Base-by-base conservation (phyloP, 768 basidiomycete species). In the Peribolospora baueri region DNA sequence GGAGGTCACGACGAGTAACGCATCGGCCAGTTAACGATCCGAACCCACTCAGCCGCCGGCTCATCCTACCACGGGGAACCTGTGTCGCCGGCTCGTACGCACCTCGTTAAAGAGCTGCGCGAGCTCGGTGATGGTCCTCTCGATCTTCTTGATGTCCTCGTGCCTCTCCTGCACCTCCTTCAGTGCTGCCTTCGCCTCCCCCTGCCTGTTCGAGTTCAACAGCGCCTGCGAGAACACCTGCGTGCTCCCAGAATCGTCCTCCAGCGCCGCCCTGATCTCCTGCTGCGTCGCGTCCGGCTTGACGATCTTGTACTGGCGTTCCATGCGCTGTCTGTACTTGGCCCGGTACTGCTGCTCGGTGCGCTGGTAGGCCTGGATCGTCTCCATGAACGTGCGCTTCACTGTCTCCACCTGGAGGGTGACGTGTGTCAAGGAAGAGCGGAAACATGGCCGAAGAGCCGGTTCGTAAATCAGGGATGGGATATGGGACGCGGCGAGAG, bases 131-230 rank as follows among this genome's bases (percentile, higher is more conserved):
- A 90, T 67, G 3, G 86, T 90, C 60, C 75, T 71, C 66, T 90
- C 85, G 64, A 90, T 84, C 63, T 75, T 77, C 60, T 75, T 74
- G 60, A 95, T 76, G 57, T 93, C 86, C 62, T 80, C 74, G 64
- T 90, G 85, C 42, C 88, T 75, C 56, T 82, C 78, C 65, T 90
- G 88, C 0, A 88, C 86, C 68, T 93, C 88, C 52, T 77, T 74
- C 66, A 81, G 85, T 0, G 83, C 87, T 48, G 75, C 74, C 50
- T 84, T 73, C 10, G 84, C 79, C 60, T 84, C 81, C 41, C 79
- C 83, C 66, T 84, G 85, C n/a, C 78, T 76, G 52, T 76, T 78
- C n/a, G 83, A 82, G 25, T 25, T 25, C 25, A 58, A 61, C 51
- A 69, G 66, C 55, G 69, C 69, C 57, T 70, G 76, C 10, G 78